Percentiles rank a stretch among this genome's conserved stretches.
These are phyloP conservation scores for Diaporthe citrichinensis DNA, from an alignment of 2,329 filamentous ascomycete species.

Conservation along the genomic window DNA sequence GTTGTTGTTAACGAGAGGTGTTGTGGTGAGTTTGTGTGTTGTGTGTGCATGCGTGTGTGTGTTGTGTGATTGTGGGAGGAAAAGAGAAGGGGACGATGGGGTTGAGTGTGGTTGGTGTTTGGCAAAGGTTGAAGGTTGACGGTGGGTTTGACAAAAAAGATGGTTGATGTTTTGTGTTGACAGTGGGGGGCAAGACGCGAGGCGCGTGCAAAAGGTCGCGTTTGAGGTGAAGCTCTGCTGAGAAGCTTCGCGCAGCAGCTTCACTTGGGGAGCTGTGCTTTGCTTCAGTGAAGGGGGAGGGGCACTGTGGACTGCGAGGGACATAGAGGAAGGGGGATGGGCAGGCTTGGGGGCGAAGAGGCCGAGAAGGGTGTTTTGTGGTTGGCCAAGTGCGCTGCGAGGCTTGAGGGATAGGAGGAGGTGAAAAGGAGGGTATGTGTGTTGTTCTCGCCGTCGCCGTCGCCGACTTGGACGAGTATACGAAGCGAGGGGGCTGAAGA, in stretches of 20 bases:
- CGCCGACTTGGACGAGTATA: neutral
- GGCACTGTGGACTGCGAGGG: neutral
- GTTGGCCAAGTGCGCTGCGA: neutral
- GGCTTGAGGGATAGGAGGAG: neutral
- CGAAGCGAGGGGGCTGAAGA: no score
- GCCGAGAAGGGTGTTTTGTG: neutral
- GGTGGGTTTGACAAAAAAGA: neutral
- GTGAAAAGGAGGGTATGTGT: neutral
- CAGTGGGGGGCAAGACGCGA: neutral
- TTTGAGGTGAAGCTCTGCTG: neutral
- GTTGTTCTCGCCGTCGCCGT: neutral
- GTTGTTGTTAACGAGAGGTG: neutral
- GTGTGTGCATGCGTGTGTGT: neutral
- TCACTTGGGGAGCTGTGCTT: neutral
- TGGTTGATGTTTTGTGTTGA: conserved; percentile 8
- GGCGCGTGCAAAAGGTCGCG: neutral
- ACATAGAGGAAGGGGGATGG: neutral
- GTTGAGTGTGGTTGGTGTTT: neutral
- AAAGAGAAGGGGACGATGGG: neutral
- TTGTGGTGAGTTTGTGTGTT: no score
- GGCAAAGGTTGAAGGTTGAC: neutral
- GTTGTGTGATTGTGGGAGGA: neutral
- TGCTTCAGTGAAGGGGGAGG: neutral
- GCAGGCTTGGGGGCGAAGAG: no score
- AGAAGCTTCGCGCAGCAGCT: neutral